Percentiles rank a stretch among this genome's conserved stretches.
These are phyloP conservation scores for Coprinopsis sp. DNA, from an alignment of 768 basidiomycete species.

Conservation along the genomic window DNA sequence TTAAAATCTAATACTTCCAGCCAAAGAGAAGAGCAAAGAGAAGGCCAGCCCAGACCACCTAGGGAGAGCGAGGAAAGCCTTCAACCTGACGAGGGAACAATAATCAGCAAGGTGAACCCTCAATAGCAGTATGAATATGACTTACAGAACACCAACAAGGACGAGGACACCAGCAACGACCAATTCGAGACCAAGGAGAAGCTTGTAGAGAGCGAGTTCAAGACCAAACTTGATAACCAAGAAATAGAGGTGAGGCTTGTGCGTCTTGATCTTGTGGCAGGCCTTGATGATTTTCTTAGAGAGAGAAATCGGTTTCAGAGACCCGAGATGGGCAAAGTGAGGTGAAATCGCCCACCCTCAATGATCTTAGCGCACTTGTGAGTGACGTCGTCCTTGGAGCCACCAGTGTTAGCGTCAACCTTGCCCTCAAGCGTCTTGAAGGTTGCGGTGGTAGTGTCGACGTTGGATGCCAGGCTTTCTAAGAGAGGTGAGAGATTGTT, in stretches of 20 bases:
- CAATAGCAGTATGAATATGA: too few relatives aligned
- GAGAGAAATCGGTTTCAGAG: too few relatives aligned
- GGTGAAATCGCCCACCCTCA: background rate
- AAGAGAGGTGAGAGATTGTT: conserved; percentile 9
- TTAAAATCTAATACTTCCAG: too few relatives aligned
- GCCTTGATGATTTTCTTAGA: conserved; percentile 4
- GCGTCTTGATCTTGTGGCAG: conserved; percentile 12
- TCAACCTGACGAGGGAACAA: too few relatives aligned
- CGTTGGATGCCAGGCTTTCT: background rate
- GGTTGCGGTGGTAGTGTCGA: conserved; percentile 2
- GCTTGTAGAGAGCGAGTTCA: conserved; percentile 10
- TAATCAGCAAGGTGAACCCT: too few relatives aligned
- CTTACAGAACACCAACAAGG: conserved; percentile 9
- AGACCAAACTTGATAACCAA: conserved; percentile 9
- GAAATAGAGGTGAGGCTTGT: conserved; percentile 5
- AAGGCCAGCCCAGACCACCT: too few relatives aligned
- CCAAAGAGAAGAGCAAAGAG: too few relatives aligned
- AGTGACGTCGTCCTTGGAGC: conserved; percentile 15
- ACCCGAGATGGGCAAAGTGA: too few relatives aligned
- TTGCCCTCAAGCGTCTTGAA: background rate
- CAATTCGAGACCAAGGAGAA: conserved; percentile 10
- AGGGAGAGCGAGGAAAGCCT: too few relatives aligned
- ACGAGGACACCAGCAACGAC: conserved; percentile 8
- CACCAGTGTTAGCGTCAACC: conserved; percentile 7
- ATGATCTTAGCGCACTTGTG: conserved; percentile 2